Evolutionary conservation across 768 basidiomycete genomes (phyloP).

Genomic region (Suillus decipiens): DNA sequence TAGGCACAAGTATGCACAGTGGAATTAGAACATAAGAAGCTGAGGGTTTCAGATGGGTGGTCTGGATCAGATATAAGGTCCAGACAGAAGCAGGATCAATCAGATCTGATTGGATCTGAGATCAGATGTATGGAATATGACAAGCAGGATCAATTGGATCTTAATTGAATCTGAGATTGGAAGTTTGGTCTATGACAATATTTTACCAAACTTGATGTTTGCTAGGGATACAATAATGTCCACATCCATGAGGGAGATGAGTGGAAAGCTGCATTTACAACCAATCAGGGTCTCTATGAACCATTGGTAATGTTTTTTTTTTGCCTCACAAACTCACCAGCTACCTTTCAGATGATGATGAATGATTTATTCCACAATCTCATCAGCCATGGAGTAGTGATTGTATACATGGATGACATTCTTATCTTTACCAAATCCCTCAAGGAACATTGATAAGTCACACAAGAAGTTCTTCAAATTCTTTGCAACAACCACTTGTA

Average conservation of each 20-base stretch:
- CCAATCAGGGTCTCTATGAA: slow-evolving; percentile 26
- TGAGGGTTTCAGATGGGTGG: too few species aligned
- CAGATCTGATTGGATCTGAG: too few species aligned
- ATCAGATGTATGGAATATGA: too few species aligned
- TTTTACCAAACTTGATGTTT: slow-evolving; percentile 34
- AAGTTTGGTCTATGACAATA: too few species aligned
- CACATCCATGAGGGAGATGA: slow-evolving; percentile 28
- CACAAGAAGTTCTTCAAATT: slow-evolving; percentile 20
- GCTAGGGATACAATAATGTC: slow-evolving; percentile 36
- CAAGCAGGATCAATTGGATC: too few species aligned
- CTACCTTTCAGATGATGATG: slow-evolving; percentile 39
- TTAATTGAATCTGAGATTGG: too few species aligned
- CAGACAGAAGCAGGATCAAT: too few species aligned
- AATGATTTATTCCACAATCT: slow-evolving; percentile 32
- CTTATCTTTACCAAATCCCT: slow-evolving; percentile 37
- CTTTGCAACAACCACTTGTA: slow-evolving; percentile 32
- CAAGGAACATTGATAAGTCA: slow-evolving; percentile 21
- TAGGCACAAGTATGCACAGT: too few species aligned
- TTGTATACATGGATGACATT: slow-evolving; percentile 46
- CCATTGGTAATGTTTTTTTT: slow-evolving; percentile 27
- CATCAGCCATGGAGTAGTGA: slow-evolving; percentile 22
- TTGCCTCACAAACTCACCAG: slow-evolving; percentile 36
- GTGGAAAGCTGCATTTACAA: slow-evolving; percentile 36
- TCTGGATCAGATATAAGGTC: too few species aligned
- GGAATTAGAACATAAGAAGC: too few species aligned